Base-by-base conservation (phyloP, 495 filamentous ascomycete genomes). In the Neurospora terricola region DNA sequence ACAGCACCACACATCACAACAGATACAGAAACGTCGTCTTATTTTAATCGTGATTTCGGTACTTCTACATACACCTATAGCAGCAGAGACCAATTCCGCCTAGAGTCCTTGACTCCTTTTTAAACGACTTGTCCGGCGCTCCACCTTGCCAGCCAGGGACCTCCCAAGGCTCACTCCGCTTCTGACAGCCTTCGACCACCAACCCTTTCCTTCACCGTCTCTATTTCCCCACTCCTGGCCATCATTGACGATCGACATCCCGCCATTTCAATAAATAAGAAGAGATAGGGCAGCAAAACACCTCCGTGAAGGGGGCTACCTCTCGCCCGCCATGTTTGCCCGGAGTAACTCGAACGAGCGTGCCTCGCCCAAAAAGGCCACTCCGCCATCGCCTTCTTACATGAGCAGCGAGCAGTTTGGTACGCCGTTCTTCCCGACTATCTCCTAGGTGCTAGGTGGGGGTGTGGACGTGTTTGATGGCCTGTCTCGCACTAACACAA, bases 361-460 rank as follows among this genome's bases (percentile, higher is more conserved):
- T 18, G 72, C 70, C 62, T 78, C 80, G 73, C 72, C 78, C 45
- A 84, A 88, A 75, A 92, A 91, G 84, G 87, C 89, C 75, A 90
- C 90, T 66, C 90, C 91, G 74, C 90, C 92, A 30, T 90, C 90
- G 43, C 91, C 92, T 34, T 87, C 88, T 45, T 96, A 93, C 83
- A 97, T 97, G 94, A 89, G 90, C 42, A 89, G 89, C 79, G 90
- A 94, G 66, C 93, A 97, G 83, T 91, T 96, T 80, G 92, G 94
- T 97, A 84, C 86, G 88, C 76, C 75, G 66, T 59, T 73, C 71
- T 34, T 40, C 30, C 48, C 48, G 48, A 59, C 10, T 34, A 62
- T 62, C 54, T 62, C 54, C 54, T 62, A 62, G 54, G 12, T 62
- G 23, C 54, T 62, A 34, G 27, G 27, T 34, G 27, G 54, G 54